Base-by-base conservation (phyloP, 208 protist species). In the Tritrichomonas foetus region DNA sequence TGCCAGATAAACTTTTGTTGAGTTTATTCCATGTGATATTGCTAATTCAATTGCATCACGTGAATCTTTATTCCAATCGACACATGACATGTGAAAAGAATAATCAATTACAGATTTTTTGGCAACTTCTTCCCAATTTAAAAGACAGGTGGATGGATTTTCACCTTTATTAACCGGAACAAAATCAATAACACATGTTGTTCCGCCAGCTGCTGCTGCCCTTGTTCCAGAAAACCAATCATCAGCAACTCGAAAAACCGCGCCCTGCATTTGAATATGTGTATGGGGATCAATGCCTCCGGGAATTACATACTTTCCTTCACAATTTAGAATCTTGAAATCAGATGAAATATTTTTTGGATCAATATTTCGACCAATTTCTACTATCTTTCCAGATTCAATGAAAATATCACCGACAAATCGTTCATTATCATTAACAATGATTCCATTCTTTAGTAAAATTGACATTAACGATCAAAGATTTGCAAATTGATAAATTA, bases 131-230 rank as follows among this genome's bases (percentile, higher is more conserved):
- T 82, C 74, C 74, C 74, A 82, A 13, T 53, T 3, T 25, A 47
- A 25, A 5, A 82, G n/a, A 25, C 74, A 82, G 16, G 47, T 41
- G 13, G 20, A n/a, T 5, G n/a, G 74, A 11, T 50, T 47, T 20
- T 82, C 74, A 41, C 74, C 74, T 44, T 82, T 82, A 9, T 25
- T 36, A 11, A 82, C 74, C n/a, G 74, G 74, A 82, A 82, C 41
- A 41, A 82, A 82, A 44, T 82, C 74, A 20, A 82, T 50, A 8
- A 82, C 74, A 50, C 74, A 82, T 82, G 74, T 82, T 50, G 74
- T 82, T 0, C 74, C 74, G 25, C 74, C 74, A 53, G 74, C 74
- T 20, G 41, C 74, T 33, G 74, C 74, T 13, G 74, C 74, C 5
- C 74, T 36, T 82, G 74, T 82, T n/a, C n/a, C 74, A 20, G n/a